Evolutionary conservation across 1,284 basidiomycete genomes (phyloP).

Genomic region (Testicularia cyperi): DNA sequence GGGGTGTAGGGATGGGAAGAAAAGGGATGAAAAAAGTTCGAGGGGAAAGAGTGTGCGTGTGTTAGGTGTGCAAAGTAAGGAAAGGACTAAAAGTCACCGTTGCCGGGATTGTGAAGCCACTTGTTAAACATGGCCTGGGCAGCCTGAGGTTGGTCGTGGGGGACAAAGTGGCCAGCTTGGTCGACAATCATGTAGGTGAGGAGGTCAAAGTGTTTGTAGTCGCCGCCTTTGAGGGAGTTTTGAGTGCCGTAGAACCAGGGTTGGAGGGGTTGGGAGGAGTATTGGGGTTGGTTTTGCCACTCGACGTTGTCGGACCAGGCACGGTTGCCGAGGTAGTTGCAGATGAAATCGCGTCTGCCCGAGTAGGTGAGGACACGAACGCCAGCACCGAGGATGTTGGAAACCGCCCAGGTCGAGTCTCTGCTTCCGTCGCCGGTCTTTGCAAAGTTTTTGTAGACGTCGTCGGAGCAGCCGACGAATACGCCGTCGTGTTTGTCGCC

Average conservation of each 20-base stretch:
- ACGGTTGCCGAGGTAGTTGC: conserved; percentile 54
- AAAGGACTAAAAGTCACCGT: not conserved
- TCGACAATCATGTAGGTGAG: conserved; percentile 52
- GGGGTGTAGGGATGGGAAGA: too few relatives aligned
- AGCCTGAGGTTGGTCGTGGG: conserved; percentile 47
- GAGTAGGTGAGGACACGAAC: conserved; percentile 53
- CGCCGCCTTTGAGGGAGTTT: conserved; percentile 23
- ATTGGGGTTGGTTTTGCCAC: conserved; percentile 43
- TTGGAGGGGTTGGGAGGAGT: conserved; percentile 26
- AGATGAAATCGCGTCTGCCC: conserved; percentile 54
- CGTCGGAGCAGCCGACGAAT: conserved; percentile 56
- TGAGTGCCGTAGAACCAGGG: conserved; percentile 34
- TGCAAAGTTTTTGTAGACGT: conserved; percentile 48
- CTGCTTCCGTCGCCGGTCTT: conserved; percentile 55
- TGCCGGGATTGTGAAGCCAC: conserved; percentile 47
- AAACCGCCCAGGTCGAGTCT: conserved; percentile 53
- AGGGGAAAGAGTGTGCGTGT: too few relatives aligned
- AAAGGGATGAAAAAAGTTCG: too few relatives aligned
- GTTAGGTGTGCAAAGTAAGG: too few relatives aligned
- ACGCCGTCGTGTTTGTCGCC: conserved; percentile 54
- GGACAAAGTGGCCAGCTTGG: conserved; percentile 56
- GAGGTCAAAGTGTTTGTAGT: conserved; percentile 34
- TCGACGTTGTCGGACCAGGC: conserved; percentile 47
- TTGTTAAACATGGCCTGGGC: conserved; percentile 49
- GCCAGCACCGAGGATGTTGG: conserved; percentile 30